Percentiles rank a stretch among this genome's conserved stretches.
Evolutionary conservation across 495 filamentous ascomycete species (phyloP).

Genomic region (Talaromyces trachyspermus): DNA sequence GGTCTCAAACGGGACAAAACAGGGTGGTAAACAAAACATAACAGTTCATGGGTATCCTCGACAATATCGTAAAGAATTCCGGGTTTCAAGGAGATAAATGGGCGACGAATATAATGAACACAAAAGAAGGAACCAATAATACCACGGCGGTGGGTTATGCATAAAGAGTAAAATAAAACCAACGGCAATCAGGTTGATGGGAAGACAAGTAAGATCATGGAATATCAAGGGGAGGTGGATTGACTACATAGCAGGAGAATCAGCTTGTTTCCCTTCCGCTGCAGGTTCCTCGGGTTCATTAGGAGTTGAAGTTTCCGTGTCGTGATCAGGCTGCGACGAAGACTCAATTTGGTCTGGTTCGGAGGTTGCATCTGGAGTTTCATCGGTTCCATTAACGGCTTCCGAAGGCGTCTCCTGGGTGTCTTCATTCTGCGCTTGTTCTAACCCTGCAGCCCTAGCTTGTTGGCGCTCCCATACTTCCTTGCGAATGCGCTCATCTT

Average conservation of each 20-base stretch:
- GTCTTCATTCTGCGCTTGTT: slow-evolving; percentile 16
- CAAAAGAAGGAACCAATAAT: not conserved
- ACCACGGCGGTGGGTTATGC: not conserved
- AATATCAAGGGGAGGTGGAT: not conserved
- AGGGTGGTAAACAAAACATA: too few relatives aligned
- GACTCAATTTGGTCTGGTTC: not conserved
- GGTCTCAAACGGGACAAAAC: too few relatives aligned
- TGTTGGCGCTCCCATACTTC: slow-evolving; percentile 75
- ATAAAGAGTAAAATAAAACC: not conserved
- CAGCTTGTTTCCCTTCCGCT: slow-evolving; percentile 7
- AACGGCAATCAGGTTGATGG: too few relatives aligned
- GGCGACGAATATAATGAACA: not conserved
- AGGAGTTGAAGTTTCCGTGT: slow-evolving; percentile 18
- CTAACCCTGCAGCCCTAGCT: slow-evolving; percentile 39
- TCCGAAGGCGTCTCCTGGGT: slow-evolving; percentile 11
- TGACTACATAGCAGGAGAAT: slow-evolving; percentile 9
- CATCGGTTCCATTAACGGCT: slow-evolving; percentile 22
- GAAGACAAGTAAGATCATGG: not conserved
- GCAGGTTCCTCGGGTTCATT: slow-evolving; percentile 11
- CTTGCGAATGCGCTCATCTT: slow-evolving; percentile 78
- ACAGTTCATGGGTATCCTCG: slow-evolving; percentile 4
- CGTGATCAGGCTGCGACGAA: not conserved
- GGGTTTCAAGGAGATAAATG: not conserved
- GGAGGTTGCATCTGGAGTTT: slow-evolving; percentile 6
- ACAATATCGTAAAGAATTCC: slow-evolving; percentile 1